Conservation (phyloP, 768 basidiomycete genomes). For the Imleria badia region DNA sequence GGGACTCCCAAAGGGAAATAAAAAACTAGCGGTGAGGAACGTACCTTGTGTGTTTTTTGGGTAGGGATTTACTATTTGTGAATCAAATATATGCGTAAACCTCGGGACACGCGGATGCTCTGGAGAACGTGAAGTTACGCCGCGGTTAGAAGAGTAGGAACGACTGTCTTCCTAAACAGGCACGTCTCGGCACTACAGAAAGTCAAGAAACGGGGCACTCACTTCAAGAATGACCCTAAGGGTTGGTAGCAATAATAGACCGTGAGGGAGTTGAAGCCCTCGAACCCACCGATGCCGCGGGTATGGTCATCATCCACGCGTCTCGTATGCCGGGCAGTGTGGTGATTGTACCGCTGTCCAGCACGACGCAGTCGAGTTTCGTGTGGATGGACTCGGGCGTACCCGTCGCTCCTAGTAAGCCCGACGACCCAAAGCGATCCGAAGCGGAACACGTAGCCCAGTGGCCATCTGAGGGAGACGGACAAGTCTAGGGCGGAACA, state of each 20-base stretch:
- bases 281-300: background rate
- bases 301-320: background rate
- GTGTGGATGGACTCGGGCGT: background rate
- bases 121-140: no score
- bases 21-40: no score
- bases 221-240: background rate
- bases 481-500: background rate
- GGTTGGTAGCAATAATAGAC: background rate
- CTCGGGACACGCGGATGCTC: no score
- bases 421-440: background rate
- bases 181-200: no score
- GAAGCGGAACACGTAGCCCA: background rate
- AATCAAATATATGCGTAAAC: no score
- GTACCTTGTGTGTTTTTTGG: no score
- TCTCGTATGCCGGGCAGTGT: background rate
- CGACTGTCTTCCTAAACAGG: no score
- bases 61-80: no score
- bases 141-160: no score
- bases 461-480: background rate
- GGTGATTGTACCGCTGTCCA: background rate
- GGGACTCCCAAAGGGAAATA: no score
- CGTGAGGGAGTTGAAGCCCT: background rate
- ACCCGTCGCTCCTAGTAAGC: background rate
- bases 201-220: no score
- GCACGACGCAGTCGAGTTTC: no score